Evolutionary conservation across 2,329 filamentous ascomycete genomes (phyloP), one percentile per base, ranked within the genome.

Genomic region (Metarhizium anisopliae): DNA sequence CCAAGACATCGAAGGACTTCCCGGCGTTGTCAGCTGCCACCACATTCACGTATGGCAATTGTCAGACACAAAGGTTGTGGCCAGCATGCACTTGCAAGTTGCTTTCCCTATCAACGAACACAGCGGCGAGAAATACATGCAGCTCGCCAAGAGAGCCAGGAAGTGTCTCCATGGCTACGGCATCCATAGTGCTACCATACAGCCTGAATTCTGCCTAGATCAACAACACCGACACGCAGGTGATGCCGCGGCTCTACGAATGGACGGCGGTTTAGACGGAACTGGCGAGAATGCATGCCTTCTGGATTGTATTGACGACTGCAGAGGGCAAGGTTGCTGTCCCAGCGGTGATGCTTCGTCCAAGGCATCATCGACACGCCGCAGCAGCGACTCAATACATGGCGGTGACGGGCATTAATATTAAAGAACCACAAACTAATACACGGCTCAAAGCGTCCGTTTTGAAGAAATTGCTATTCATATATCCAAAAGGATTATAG

Each of bases 31-130:
- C 59, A 90, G 88, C 68, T 96, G 91, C 67, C 94, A 99, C 72
- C 93, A 99, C 69, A 80, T 99, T 25, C 94, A 99, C 69, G 91
- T 99, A 59, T 99, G 94, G 94, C 93, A 97, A 71, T 81, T 99
- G 38, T 95, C 89, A 16, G 93, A 97, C 68, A 94, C 91, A 53
- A 96, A 96, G 75, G 79, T 96, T 38, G 87, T 99, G 42, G 93
- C 94, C 13, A 94, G 89, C 11, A 83, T 99, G 72, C 94, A 99
- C 68, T 86, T 99, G 49, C 90, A 96, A 69, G 87, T 99, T 25
- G 85, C 86, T 50, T 96, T 95, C 69, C 89, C 92, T 62, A 91
- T 95, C 70, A 86, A 91, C 67, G 89, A 88, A 51, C 84, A 91
- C 62, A 87, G 87, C 47, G 83, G 82, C 45, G 81, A 82, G 66